These are phyloP conservation scores for Aureobasidium lini DNA, from an alignment of 2,329 filamentous ascomycete genomes.

Conservation along the genomic window DNA sequence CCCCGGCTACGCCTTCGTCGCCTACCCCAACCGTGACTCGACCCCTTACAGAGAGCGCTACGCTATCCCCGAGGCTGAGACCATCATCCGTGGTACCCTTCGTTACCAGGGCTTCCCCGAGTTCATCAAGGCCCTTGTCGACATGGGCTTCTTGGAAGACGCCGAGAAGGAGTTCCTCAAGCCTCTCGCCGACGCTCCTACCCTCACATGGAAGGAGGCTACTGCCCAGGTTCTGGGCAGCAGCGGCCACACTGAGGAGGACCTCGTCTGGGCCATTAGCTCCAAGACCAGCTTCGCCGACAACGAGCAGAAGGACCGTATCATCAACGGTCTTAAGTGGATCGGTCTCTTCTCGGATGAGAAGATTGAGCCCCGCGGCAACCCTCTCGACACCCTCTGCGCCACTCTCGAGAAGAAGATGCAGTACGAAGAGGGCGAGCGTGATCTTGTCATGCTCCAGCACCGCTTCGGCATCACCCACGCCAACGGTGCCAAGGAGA, in stretches of 20 bases:
- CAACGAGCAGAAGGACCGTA: slow-evolving; percentile 60
- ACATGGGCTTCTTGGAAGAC: slow-evolving; percentile 82
- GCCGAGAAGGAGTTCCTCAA: slow-evolving; percentile 58
- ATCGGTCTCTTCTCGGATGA: slow-evolving; percentile 60
- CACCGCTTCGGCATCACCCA: slow-evolving; percentile 80
- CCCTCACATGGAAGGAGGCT: slow-evolving; percentile 73
- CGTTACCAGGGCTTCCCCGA: slow-evolving; percentile 86
- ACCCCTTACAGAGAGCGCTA: slow-evolving; percentile 84
- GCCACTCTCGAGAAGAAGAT: slow-evolving; percentile 86
- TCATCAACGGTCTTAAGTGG: slow-evolving; percentile 68
- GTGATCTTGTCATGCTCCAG: slow-evolving; percentile 73
- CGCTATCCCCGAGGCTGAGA: slow-evolving; percentile 84
- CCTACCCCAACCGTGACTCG: slow-evolving; percentile 88
- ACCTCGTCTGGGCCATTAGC: slow-evolving; percentile 61
- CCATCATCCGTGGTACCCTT: slow-evolving; percentile 75
- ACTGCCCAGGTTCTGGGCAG: slow-evolving; percentile 70
- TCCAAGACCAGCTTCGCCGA: slow-evolving; percentile 67
- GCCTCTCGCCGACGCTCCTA: slow-evolving; percentile 33
- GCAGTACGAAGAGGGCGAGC: slow-evolving; percentile 74
- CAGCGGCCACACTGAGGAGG: slow-evolving; percentile 52
- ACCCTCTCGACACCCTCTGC: slow-evolving; percentile 85
- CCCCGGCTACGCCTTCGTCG: slow-evolving; percentile 81
- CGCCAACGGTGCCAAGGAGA: slow-evolving; percentile 70
- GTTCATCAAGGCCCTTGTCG: slow-evolving; percentile 79
- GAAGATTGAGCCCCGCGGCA: slow-evolving; percentile 63